Percentiles rank a stretch among this genome's conserved stretches.
Conservation (phyloP, 2,329 filamentous ascomycete genomes). For the Fusarium sp. region DNA sequence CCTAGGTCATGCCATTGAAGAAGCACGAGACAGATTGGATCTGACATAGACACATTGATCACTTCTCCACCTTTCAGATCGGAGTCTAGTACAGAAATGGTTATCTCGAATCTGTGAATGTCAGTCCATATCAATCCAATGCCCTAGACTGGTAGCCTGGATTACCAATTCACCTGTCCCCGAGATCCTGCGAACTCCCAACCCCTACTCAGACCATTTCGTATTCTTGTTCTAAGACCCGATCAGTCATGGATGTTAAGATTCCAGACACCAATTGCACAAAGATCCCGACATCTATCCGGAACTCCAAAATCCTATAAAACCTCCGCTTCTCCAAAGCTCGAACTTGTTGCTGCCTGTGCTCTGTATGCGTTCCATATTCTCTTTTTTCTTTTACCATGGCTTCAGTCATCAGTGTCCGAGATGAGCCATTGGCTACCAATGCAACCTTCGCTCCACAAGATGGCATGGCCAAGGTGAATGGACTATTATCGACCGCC, state of each 20-base stretch:
- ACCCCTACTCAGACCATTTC: neutral
- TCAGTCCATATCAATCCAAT: conserved; percentile 16
- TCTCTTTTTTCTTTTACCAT: neutral
- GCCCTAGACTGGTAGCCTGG: neutral
- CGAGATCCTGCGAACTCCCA: too few species aligned
- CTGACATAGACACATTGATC: neutral
- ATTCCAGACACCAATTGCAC: rapidly evolving
- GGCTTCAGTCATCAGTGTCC: conserved; percentile 4
- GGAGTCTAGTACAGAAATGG: conserved; percentile 47
- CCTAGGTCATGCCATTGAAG: neutral
- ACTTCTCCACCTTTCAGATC: conserved; percentile 19
- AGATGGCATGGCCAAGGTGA: neutral
- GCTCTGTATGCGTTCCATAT: neutral
- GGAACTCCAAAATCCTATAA: neutral
- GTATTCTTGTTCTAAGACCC: conserved; percentile 19
- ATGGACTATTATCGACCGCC: conserved; percentile 26
- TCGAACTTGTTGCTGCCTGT: neutral
- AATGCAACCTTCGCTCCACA: conserved; percentile 11
- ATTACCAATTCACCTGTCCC: neutral
- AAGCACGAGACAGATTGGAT: neutral
- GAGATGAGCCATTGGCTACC: neutral
- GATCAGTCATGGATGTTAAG: neutral
- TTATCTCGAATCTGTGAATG: conserved; percentile 13
- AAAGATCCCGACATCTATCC: neutral
- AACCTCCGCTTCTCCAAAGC: neutral